phyloP scores from a whole-genome alignment of 139 green algal species.

The Tetraselmis chui region DNA sequence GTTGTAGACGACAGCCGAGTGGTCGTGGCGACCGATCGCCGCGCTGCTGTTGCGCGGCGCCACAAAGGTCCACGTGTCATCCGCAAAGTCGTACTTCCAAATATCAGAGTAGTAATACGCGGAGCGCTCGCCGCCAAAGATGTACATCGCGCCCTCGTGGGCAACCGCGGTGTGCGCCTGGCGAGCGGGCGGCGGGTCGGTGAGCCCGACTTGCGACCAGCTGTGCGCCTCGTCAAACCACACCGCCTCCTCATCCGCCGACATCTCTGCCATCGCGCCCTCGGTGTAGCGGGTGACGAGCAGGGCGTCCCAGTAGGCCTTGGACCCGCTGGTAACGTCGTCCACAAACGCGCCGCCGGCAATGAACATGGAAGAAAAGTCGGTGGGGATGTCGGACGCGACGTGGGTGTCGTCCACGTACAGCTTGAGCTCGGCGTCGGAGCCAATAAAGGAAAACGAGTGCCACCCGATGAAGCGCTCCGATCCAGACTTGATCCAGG shows the following conservation, averaged over 20 bases:
- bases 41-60: slow-evolving; percentile 4
- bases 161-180: slow-evolving; percentile 20
- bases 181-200: slow-evolving; percentile 13
- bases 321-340: not conserved
- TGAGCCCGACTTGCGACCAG: slow-evolving; percentile 5
- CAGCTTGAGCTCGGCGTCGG: slow-evolving; percentile 7
- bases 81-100: slow-evolving; percentile 20
- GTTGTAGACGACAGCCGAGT: slow-evolving; percentile 21
- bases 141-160: slow-evolving; percentile 19
- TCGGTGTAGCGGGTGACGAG: slow-evolving; percentile 9
- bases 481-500: slow-evolving; percentile 3
- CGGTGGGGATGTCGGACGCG: not conserved
- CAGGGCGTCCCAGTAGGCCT: slow-evolving; percentile 21
- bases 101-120: slow-evolving; percentile 24
- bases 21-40: slow-evolving; percentile 14
- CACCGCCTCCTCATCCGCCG: slow-evolving; percentile 9
- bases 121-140: slow-evolving; percentile 26
- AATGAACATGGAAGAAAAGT: slow-evolving; percentile 22
- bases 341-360: not conserved
- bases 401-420: slow-evolving; percentile 1
- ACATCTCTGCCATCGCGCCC: slow-evolving; percentile 1
- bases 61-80: slow-evolving; percentile 16
- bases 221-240: not conserved
- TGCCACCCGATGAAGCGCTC: slow-evolving; percentile 10
- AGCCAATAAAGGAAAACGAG: slow-evolving; percentile 9